Percentiles rank a stretch among this genome's conserved stretches.
Conservation (phyloP, 441 rosid species). For the Isatis lusitanica region DNA sequence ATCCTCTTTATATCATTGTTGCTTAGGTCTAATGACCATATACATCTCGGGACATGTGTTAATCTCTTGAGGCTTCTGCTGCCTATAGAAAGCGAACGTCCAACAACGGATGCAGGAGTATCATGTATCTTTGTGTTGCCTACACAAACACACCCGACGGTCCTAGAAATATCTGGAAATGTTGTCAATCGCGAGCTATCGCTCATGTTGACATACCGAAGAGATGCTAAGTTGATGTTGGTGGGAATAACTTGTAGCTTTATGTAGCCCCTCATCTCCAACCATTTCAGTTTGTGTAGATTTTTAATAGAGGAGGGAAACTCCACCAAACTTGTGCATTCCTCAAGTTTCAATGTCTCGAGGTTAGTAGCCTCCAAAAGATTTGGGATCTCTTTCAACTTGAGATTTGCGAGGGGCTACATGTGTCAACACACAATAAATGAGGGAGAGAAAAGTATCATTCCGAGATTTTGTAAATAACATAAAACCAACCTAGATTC, state of each 20-base stretch:
- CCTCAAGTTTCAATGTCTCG: neutral
- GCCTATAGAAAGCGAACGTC: neutral
- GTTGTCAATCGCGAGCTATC: neutral
- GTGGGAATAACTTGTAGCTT: neutral
- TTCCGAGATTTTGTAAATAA: neutral
- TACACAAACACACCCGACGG: too few relatives aligned
- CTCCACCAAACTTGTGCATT: neutral
- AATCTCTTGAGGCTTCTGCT: neutral
- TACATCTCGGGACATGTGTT: neutral
- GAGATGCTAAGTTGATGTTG: neutral
- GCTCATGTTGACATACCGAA: neutral
- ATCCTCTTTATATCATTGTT: neutral
- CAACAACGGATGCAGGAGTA: neutral
- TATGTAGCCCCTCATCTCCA: neutral
- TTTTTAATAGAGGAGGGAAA: neutral
- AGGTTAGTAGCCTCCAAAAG: neutral
- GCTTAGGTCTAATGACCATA: neutral
- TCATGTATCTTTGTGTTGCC: neutral
- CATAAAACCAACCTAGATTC: constrained; percentile 15
- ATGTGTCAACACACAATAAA: neutral
- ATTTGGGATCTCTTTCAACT: constrained; percentile 18
- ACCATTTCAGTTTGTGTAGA: neutral
- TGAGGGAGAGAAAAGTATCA: too few relatives aligned
- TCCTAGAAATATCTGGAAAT: neutral
- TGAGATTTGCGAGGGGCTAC: constrained; percentile 8